Evolutionary conservation across 805 yeast genomes (phyloP).

Genomic region (Candida argentea): DNA sequence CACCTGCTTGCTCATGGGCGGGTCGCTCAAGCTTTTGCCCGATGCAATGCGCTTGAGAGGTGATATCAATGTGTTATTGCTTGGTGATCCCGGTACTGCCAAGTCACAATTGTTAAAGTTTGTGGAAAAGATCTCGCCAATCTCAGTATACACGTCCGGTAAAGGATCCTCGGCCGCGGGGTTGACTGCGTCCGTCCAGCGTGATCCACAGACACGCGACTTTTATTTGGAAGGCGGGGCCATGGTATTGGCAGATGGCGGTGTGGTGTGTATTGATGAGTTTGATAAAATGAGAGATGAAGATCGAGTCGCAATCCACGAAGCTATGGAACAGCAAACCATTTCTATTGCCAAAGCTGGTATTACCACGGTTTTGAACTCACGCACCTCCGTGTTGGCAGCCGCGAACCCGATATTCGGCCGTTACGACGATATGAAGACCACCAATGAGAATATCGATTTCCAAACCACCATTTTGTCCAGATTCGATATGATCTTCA

Average conservation of each 20-base stretch:
- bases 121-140: conserved; percentile 91
- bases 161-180: conserved; percentile 99
- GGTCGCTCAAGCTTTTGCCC: conserved; percentile 83
- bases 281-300: conserved; percentile 99
- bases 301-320: conserved; percentile 97
- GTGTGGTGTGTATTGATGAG: conserved; percentile 98
- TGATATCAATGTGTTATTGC: conserved; percentile 82
- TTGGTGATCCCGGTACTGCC: conserved; percentile 99
- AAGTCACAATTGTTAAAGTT: conserved; percentile 92
- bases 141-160: conserved; percentile 94
- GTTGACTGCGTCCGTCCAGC: conserved; percentile 94
- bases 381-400: conserved; percentile 92
- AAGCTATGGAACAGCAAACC: conserved; percentile 99
- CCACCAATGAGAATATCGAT: conserved; percentile 97
- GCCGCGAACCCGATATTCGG: conserved; percentile 98
- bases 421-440: conserved; percentile 88
- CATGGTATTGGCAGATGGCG: conserved; percentile 99
- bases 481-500: conserved; percentile 96
- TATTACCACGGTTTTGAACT: conserved; percentile 90
- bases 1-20: conserved; percentile 87
- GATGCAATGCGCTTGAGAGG: conserved; percentile 97
- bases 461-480: conserved; percentile 95
- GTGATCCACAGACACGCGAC: conserved; percentile 81
- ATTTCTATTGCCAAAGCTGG: conserved; percentile 99
- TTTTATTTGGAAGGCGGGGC: conserved; percentile 99